Percentiles rank a stretch among this genome's conserved stretches.
Conservation (phyloP, 2,329 filamentous ascomycete species). For the Zopfia rhizophila region DNA sequence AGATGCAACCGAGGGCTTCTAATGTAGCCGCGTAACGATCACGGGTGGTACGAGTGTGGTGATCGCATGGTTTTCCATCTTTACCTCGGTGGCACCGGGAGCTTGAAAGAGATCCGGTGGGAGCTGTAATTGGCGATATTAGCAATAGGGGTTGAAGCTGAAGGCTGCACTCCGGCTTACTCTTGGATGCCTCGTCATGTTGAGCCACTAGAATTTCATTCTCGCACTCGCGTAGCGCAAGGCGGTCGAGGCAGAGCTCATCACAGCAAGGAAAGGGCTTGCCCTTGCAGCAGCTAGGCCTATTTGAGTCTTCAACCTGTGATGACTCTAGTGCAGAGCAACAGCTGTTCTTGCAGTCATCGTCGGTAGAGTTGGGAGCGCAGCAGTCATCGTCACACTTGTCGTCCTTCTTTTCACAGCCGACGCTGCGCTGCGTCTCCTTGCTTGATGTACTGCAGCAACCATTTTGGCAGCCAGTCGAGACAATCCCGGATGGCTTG, state of each 20-base stretch:
- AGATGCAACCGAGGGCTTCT: constrained; percentile 21
- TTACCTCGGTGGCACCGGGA: constrained; percentile 4
- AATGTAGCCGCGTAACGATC: constrained; percentile 3
- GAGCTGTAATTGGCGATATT: too few relatives aligned
- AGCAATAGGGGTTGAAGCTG: too few relatives aligned
- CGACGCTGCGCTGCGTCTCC: too few relatives aligned
- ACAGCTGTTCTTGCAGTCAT: not conserved
- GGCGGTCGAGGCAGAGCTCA: constrained; percentile 11
- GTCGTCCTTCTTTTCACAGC: not conserved
- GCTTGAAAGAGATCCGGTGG: not conserved
- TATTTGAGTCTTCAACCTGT: constrained; percentile 3
- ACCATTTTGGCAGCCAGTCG: too few relatives aligned
- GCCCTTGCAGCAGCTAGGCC: constrained; percentile 11
- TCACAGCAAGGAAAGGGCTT: constrained; percentile 20
- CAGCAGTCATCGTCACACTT: not conserved
- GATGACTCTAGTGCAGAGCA: not conserved
- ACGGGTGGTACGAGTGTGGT: constrained; percentile 4
- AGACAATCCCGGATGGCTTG: not conserved
- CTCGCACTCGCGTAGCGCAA: constrained; percentile 14
- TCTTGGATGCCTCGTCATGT: not conserved
- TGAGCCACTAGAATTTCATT: not conserved
- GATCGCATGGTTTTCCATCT: constrained; percentile 3
- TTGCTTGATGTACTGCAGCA: too few relatives aligned
- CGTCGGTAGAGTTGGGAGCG: not conserved
- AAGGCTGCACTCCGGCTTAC: too few relatives aligned